phyloP scores from a whole-genome alignment of 2,329 filamentous ascomycete species.

The Fusarium multiceps region DNA sequence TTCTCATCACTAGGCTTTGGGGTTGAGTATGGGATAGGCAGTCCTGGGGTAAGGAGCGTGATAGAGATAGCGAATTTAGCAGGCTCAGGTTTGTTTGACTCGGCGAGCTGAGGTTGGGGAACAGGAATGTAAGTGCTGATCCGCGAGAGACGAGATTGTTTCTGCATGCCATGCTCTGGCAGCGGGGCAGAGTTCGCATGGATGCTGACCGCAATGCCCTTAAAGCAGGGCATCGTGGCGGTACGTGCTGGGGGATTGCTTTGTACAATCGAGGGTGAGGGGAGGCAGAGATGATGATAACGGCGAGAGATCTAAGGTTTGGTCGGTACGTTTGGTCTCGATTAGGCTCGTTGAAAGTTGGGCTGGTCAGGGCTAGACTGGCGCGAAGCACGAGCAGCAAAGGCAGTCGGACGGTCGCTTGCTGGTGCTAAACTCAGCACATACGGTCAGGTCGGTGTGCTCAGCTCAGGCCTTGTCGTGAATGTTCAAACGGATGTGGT shows the following conservation, averaged over 20 bases:
- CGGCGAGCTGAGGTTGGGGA: constrained; percentile 79
- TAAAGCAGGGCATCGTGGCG: constrained; percentile 89
- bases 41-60: constrained; percentile 87
- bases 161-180: constrained; percentile 93
- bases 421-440: constrained; percentile 27
- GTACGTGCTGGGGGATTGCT: constrained; percentile 23
- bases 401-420: constrained; percentile 32
- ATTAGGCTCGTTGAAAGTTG: constrained; percentile 22
- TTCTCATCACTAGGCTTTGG: constrained; percentile 82
- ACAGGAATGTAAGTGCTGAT: constrained; percentile 99
- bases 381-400: constrained; percentile 27
- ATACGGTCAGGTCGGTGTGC: constrained; percentile 36
- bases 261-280: constrained; percentile 29
- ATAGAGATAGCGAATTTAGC: constrained; percentile 99
- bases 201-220: constrained; percentile 98
- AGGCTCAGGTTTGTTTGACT: constrained; percentile 83
- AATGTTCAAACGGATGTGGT: constrained; percentile 32
- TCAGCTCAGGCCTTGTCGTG: constrained; percentile 32
- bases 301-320: constrained; percentile 25
- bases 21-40: constrained; percentile 91
- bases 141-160: constrained; percentile 87
- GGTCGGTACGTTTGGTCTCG: constrained; percentile 19
- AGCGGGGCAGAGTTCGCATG: constrained; percentile 85
- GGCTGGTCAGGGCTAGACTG: constrained; percentile 16
- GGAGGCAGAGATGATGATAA: constrained; percentile 34